Conservation (phyloP, 2,329 filamentous ascomycete species). For the Phialophora verrucosa region DNA sequence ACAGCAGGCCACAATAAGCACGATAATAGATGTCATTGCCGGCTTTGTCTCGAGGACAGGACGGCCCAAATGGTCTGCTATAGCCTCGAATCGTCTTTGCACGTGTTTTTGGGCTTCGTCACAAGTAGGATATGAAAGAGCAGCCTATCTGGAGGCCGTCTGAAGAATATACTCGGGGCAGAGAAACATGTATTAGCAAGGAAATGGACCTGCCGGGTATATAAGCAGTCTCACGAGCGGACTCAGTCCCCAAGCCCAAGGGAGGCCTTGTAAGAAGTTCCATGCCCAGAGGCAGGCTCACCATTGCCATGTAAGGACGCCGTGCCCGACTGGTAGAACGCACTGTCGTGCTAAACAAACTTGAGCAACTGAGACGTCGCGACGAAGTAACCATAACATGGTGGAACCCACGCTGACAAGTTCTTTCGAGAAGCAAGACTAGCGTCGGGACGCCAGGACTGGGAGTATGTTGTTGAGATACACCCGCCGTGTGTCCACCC, state of each 20-base stretch:
- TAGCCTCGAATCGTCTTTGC: neutral
- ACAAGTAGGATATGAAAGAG: neutral
- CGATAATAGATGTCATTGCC: neutral
- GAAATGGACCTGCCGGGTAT: neutral
- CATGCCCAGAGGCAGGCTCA: neutral
- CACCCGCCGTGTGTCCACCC: neutral
- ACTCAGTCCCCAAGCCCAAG: too few species aligned
- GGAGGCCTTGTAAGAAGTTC: neutral
- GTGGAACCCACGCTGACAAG: neutral
- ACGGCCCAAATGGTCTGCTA: neutral
- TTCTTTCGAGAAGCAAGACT: neutral
- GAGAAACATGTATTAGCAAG: neutral
- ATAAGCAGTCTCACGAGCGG: neutral
- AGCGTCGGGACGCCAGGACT: neutral
- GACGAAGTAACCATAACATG: neutral
- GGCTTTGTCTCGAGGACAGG: slow-evolving; percentile 1
- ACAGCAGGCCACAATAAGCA: neutral
- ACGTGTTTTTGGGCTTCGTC: neutral
- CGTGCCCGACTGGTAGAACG: neutral
- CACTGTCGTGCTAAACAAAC: neutral
- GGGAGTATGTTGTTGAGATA: neutral
- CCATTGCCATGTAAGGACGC: neutral
- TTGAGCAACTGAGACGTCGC: neutral
- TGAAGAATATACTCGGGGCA: neutral
- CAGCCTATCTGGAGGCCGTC: neutral